Conservation (phyloP, 805 yeast genomes). For the Candida boleticola region DNA sequence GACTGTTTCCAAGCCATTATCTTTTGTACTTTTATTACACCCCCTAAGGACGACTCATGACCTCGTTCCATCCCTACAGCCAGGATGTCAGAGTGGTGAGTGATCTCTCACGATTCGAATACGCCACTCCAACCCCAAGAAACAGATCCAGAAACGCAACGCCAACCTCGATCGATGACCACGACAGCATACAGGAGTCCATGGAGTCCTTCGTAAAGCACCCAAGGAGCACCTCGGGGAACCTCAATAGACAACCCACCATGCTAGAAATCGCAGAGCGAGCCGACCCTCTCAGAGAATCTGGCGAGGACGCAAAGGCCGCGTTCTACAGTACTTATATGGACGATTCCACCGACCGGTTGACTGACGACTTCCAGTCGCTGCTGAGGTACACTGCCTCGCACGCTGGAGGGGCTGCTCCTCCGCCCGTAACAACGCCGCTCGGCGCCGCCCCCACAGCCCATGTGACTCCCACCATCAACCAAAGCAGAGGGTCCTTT, state of each 20-base stretch:
- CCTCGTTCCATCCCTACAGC: constrained; percentile 20
- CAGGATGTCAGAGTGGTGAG: constrained; percentile 25
- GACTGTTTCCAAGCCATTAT: no score
- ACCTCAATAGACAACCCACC: not conserved
- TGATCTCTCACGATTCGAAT: constrained; percentile 33
- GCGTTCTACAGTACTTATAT: constrained; percentile 3
- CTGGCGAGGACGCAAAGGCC: constrained; percentile 9
- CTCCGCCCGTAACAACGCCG: not conserved
- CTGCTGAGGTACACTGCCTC: not conserved
- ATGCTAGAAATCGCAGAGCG: constrained; percentile 5
- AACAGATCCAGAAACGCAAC: constrained; percentile 31
- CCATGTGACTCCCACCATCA: not conserved
- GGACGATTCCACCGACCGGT: constrained; percentile 1
- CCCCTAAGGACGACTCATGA: no score
- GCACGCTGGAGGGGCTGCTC: not conserved
- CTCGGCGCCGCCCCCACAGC: not conserved
- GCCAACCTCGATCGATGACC: constrained; percentile 21
- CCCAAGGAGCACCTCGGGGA: not conserved
- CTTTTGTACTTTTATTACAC: no score
- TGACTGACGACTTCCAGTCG: not conserved
- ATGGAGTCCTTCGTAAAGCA: constrained; percentile 1
- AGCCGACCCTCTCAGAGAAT: not conserved
- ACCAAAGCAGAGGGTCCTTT: not conserved
- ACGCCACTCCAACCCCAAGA: constrained; percentile 21
- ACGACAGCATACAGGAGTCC: constrained; percentile 1